A percentile compares a stretch with the other conserved stretches of the same genome.
These are phyloP conservation scores for Lactifluus pinguis DNA, from an alignment of 768 basidiomycete species.

Conservation along the genomic window DNA sequence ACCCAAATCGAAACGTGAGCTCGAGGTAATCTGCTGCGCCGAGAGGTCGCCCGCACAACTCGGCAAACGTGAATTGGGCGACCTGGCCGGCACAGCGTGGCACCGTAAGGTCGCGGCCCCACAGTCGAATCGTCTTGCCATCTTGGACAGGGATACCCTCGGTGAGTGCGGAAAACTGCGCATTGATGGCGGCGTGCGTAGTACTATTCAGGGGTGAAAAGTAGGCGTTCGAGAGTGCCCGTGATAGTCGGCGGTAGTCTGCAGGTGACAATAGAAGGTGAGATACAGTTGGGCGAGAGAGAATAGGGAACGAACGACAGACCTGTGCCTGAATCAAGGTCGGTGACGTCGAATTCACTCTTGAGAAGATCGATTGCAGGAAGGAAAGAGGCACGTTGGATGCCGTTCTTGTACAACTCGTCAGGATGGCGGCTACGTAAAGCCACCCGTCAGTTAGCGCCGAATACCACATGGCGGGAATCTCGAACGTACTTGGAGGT, in stretches of 20 bases:
- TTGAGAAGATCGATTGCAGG: constrained; percentile 94
- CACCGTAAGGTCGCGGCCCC: constrained; percentile 78
- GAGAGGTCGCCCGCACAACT: constrained; percentile 82
- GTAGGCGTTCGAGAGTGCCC: constrained; percentile 90
- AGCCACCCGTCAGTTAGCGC: not conserved
- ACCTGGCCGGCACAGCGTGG: constrained; percentile 73
- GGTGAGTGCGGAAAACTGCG: constrained; percentile 73
- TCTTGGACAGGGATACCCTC: constrained; percentile 45
- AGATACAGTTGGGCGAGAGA: not conserved
- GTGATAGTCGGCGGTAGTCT: constrained; percentile 94
- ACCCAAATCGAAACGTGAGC: constrained; percentile 79
- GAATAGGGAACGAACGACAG: constrained; percentile 14
- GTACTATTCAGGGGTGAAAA: constrained; percentile 67
- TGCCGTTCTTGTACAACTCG: constrained; percentile 97
- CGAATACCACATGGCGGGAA: not conserved
- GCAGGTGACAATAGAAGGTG: not conserved
- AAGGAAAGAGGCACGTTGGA: constrained; percentile 89
- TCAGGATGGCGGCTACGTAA: constrained; percentile 83
- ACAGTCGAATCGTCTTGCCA: constrained; percentile 66
- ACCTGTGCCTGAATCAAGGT: constrained; percentile 95
- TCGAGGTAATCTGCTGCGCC: constrained; percentile 96
- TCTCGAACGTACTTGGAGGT: constrained; percentile 79
- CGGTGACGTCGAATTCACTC: constrained; percentile 74
- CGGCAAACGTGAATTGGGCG: constrained; percentile 78
- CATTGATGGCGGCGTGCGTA: constrained; percentile 61